Percentiles rank a stretch among this genome's conserved stretches.
Evolutionary conservation across 208 protist species (phyloP).

Genomic region (Trypanosoma lewisi): DNA sequence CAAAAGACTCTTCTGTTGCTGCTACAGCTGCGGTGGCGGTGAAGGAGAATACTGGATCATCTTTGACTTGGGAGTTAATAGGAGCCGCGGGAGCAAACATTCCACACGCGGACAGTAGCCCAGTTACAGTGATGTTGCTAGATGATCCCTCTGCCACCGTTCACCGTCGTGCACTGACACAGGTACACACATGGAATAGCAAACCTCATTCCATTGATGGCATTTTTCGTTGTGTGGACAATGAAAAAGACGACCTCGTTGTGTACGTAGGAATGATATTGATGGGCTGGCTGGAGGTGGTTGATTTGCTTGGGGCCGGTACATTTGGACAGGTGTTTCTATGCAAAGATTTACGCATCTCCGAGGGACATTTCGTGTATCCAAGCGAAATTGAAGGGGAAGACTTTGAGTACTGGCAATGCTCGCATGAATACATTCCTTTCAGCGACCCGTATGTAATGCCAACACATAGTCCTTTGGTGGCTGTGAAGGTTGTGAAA

Average conservation of each 20-base stretch:
- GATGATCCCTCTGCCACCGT: conserved; percentile 11
- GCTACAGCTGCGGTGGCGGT: too few relatives aligned
- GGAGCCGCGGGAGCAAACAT: background rate
- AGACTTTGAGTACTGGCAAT: conserved; percentile 87
- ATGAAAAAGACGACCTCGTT: conserved; percentile 69
- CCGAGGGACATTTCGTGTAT: conserved; percentile 65
- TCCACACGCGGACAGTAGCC: background rate
- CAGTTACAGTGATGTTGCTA: background rate
- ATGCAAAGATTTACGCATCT: conserved; percentile 79
- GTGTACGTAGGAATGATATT: conserved; percentile 81
- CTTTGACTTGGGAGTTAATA: background rate
- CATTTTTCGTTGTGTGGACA: conserved; percentile 66
- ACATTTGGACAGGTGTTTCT: conserved; percentile 88
- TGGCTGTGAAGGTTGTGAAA: conserved; percentile 87
- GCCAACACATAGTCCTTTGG: conserved; percentile 56
- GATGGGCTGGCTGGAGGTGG: conserved; percentile 83
- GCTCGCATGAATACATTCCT: conserved; percentile 72
- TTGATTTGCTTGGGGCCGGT: conserved; percentile 69
- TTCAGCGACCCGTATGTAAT: conserved; percentile 62
- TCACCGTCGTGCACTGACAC: conserved; percentile 44
- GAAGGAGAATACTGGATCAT: too few relatives aligned
- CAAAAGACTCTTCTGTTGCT: too few relatives aligned
- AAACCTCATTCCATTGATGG: conserved; percentile 74
- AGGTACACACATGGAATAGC: conserved; percentile 37
- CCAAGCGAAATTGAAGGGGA: conserved; percentile 63